Conservation (phyloP, 768 basidiomycete species). For the Xerocomellus amylosporus region DNA sequence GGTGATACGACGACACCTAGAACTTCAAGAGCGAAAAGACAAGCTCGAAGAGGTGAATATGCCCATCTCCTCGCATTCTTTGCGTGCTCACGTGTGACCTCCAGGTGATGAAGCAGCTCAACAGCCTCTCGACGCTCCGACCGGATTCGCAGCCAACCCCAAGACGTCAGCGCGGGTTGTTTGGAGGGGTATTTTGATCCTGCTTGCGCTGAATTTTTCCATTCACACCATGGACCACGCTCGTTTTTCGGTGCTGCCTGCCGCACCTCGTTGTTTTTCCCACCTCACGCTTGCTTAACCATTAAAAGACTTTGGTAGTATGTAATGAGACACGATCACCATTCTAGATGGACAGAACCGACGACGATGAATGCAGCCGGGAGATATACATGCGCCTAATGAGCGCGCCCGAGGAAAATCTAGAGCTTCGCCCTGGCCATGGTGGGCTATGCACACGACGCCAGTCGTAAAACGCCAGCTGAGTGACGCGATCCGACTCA, state of each 20-base stretch:
- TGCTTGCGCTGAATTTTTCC: not conserved
- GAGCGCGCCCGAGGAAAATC: not conserved
- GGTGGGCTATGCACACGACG: slow-evolving; percentile 23
- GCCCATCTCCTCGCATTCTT: not conserved
- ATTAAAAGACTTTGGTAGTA: slow-evolving; percentile 8
- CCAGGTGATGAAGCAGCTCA: slow-evolving; percentile 94
- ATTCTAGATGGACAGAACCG: slow-evolving; percentile 9
- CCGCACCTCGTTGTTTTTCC: not conserved
- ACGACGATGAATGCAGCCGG: not conserved
- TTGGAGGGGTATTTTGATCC: slow-evolving; percentile 71
- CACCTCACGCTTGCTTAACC: not conserved
- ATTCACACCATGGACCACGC: slow-evolving; percentile 3
- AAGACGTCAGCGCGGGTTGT: slow-evolving; percentile 74
- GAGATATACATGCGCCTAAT: not conserved
- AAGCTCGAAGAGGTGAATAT: slow-evolving; percentile 86
- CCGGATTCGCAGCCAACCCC: slow-evolving; percentile 74
- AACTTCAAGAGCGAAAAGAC: slow-evolving; percentile 95
- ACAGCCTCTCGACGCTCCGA: slow-evolving; percentile 84
- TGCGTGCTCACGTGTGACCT: slow-evolving; percentile 2
- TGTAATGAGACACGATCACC: slow-evolving; percentile 19
- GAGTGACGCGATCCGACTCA: slow-evolving; percentile 22
- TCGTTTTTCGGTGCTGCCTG: slow-evolving; percentile 6
- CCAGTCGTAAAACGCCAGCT: not conserved
- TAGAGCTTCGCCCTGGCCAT: slow-evolving; percentile 45
- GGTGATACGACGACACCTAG: slow-evolving; percentile 77